phyloP scores from a whole-genome alignment of 257 asterid genomes.

The Salvia rosmarinus region DNA sequence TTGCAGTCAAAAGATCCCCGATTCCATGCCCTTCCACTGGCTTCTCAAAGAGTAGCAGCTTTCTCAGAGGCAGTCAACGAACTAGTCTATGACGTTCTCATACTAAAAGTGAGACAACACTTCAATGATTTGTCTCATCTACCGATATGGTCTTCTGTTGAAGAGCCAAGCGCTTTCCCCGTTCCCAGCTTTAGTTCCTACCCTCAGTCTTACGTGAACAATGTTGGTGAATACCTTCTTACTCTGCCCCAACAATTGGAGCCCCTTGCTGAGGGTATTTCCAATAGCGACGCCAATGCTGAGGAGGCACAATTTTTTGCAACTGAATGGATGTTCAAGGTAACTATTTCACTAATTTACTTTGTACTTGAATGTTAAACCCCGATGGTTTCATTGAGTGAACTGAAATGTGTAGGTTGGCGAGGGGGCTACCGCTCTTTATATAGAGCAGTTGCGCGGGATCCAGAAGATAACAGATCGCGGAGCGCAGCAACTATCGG shows the following conservation, averaged over 20 bases:
- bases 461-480: constrained; percentile 86
- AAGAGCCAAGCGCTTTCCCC: constrained; percentile 69
- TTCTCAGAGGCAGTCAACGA: constrained; percentile 94
- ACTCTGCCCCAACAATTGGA: constrained; percentile 96
- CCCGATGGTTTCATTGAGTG: not conserved
- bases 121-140: constrained; percentile 70
- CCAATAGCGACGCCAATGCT: constrained; percentile 73
- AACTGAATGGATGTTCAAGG: constrained; percentile 99
- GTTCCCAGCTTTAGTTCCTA: constrained; percentile 91
- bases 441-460: constrained; percentile 85
- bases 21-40: constrained; percentile 93
- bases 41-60: constrained; percentile 86
- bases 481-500: constrained; percentile 94
- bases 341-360: constrained; percentile 34
- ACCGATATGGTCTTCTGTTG: constrained; percentile 90
- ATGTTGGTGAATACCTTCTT: constrained; percentile 96
- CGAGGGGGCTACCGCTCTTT: constrained; percentile 91
- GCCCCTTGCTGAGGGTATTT: constrained; percentile 93
- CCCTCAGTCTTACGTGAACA: constrained; percentile 89
- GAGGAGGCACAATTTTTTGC: constrained; percentile 97
- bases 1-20: constrained; percentile 97
- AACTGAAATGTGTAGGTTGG: constrained; percentile 57
- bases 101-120: constrained; percentile 83
- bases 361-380: not conserved
- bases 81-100: constrained; percentile 92